Conservation (phyloP, 768 basidiomycete genomes). For the Lactarius pseudohatsudake region DNA sequence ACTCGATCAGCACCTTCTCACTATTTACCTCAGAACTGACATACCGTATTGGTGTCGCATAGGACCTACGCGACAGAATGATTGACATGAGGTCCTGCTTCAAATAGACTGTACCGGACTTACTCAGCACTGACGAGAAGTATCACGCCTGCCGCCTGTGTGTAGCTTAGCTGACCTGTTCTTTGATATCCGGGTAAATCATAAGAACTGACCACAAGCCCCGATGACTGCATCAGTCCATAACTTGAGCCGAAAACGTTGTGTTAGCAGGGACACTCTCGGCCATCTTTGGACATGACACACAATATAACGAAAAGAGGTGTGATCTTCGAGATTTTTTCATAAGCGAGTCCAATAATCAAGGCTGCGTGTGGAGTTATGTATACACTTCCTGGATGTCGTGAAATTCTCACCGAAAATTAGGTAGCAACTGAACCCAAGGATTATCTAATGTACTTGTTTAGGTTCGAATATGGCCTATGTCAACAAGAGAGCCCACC, state of each 20-base stretch:
- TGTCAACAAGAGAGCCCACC: slow-evolving; percentile 34
- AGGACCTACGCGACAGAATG: slow-evolving; percentile 44
- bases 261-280: slow-evolving; percentile 4
- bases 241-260: slow-evolving; percentile 42
- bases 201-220: not conserved
- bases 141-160: slow-evolving; percentile 67
- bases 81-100: not conserved
- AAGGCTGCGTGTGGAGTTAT: slow-evolving; percentile 40
- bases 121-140: slow-evolving; percentile 66
- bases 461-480: not conserved
- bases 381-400: slow-evolving; percentile 7
- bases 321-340: slow-evolving; percentile 59
- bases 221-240: slow-evolving; percentile 62
- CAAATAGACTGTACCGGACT: slow-evolving; percentile 33
- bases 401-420: slow-evolving; percentile 48
- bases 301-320: slow-evolving; percentile 70
- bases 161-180: not conserved
- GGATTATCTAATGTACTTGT: slow-evolving; percentile 50
- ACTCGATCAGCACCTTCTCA: slow-evolving; percentile 12
- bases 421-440: slow-evolving; percentile 67
- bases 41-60: slow-evolving; percentile 62
- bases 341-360: slow-evolving; percentile 58
- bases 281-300: slow-evolving; percentile 30
- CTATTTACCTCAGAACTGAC: not conserved
- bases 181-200: slow-evolving; percentile 39